Conservation (phyloP, 768 basidiomycete species). For the Amanita subjunquillea region DNA sequence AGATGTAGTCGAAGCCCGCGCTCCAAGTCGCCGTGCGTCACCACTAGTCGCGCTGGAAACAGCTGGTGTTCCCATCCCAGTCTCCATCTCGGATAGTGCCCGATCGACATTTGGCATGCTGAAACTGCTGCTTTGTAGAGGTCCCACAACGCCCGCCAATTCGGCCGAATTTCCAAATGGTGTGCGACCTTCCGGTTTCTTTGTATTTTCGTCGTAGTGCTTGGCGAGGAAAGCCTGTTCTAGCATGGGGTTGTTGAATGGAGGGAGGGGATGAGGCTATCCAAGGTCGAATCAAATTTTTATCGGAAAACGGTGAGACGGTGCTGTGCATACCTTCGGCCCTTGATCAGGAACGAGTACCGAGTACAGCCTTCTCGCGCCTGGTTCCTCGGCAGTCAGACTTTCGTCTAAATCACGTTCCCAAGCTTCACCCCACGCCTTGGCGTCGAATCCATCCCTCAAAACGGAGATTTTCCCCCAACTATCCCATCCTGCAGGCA, state of each 20-base stretch:
- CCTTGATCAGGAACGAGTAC: slow-evolving; percentile 70
- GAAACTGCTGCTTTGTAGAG: slow-evolving; percentile 81
- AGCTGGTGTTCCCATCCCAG: slow-evolving; percentile 28
- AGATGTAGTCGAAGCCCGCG: slow-evolving; percentile 22
- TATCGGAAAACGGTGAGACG: neutral
- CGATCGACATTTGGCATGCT: slow-evolving; percentile 81
- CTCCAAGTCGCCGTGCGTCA: slow-evolving; percentile 17
- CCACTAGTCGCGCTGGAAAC: slow-evolving; percentile 15
- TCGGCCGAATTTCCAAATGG: slow-evolving; percentile 56
- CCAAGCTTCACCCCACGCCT: slow-evolving; percentile 71
- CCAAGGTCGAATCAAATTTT: neutral
- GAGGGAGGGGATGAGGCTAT: slow-evolving; percentile 57
- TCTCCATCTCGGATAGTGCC: slow-evolving; percentile 84
- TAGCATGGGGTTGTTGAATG: slow-evolving; percentile 71
- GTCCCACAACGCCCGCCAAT: slow-evolving; percentile 80
- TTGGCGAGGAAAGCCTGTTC: slow-evolving; percentile 88
- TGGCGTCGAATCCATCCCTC: slow-evolving; percentile 85
- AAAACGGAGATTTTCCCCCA: slow-evolving; percentile 93
- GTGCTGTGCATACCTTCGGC: slow-evolving; percentile 43
- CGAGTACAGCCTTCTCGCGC: slow-evolving; percentile 60
- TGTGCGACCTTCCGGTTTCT: slow-evolving; percentile 83
- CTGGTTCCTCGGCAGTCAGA: slow-evolving; percentile 33
- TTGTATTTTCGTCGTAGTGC: slow-evolving; percentile 86
- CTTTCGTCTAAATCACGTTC: slow-evolving; percentile 53
- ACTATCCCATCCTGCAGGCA: slow-evolving; percentile 96